phyloP scores from a whole-genome alignment of 2,329 filamentous ascomycete species.

The Colletotrichum filicis region DNA sequence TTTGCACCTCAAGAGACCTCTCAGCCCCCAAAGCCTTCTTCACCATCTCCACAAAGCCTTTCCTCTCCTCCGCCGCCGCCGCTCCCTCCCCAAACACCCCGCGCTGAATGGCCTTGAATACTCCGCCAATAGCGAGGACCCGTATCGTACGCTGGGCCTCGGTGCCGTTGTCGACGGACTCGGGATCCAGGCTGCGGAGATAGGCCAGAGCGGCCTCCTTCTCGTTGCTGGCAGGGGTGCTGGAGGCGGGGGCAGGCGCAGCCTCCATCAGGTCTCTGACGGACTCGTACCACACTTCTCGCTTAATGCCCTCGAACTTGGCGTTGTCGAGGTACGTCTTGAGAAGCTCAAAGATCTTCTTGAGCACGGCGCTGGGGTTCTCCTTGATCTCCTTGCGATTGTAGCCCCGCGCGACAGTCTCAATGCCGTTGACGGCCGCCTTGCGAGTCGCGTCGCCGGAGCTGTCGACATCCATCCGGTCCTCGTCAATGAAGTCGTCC shows the following conservation, averaged over 20 bases:
- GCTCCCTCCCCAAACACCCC: slow-evolving; percentile 52
- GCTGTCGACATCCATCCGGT: slow-evolving; percentile 75
- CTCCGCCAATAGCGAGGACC: slow-evolving; percentile 56
- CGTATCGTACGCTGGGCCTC: slow-evolving; percentile 62
- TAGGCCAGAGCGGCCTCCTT: slow-evolving; percentile 47
- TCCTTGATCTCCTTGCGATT: slow-evolving; percentile 51
- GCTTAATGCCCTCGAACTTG: slow-evolving; percentile 55
- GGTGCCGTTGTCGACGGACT: slow-evolving; percentile 57
- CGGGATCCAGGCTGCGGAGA: slow-evolving; percentile 58
- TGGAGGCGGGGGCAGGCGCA: slow-evolving; percentile 41
- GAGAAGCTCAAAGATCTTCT: slow-evolving; percentile 51
- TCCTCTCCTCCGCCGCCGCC: slow-evolving; percentile 35
- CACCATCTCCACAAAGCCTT: slow-evolving; percentile 43
- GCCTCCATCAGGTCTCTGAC: slow-evolving; percentile 59
- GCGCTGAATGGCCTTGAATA: slow-evolving; percentile 53
- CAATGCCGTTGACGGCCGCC: slow-evolving; percentile 61
- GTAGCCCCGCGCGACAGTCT: slow-evolving; percentile 63
- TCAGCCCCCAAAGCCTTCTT: slow-evolving; percentile 51
- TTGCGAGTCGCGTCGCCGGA: slow-evolving; percentile 56
- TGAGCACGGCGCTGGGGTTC: slow-evolving; percentile 51
- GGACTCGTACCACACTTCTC: slow-evolving; percentile 64
- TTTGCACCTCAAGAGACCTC: slow-evolving; percentile 58
- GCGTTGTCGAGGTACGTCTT: slow-evolving; percentile 51
- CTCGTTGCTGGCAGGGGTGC: slow-evolving; percentile 30
- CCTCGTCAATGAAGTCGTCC: slow-evolving; percentile 66